phyloP scores from a whole-genome alignment of 2,329 filamentous ascomycete species.

The Aspergillus novoparasiticus region DNA sequence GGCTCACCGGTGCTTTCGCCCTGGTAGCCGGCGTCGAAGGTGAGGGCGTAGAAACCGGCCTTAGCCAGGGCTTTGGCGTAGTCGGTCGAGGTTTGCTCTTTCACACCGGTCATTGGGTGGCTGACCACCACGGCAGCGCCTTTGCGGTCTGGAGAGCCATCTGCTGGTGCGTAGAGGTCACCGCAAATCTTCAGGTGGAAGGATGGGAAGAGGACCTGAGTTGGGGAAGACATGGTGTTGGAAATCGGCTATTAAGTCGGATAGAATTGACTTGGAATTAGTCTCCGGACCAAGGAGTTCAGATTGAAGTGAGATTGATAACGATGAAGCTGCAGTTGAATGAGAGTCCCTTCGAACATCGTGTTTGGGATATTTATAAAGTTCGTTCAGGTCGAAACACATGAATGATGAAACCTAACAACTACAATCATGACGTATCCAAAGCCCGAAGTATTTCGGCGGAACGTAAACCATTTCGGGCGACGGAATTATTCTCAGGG shows the following conservation, averaged over 20 bases:
- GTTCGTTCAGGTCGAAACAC: not conserved
- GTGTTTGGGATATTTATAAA: not conserved
- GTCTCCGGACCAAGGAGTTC: not conserved
- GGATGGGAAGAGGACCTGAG: slow-evolving; percentile 2
- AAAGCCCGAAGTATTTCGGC: not conserved
- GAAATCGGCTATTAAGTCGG: not conserved
- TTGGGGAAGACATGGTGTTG: not conserved
- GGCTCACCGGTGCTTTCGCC: slow-evolving; percentile 41
- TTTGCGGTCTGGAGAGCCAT: slow-evolving; percentile 6
- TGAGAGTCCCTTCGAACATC: not conserved
- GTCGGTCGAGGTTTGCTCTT: slow-evolving; percentile 42
- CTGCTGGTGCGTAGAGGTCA: not conserved
- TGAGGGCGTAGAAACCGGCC: slow-evolving; percentile 37
- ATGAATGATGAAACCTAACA: too few relatives aligned
- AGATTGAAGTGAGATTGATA: not conserved
- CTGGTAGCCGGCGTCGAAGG: slow-evolving; percentile 44
- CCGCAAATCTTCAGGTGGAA: slow-evolving; percentile 2
- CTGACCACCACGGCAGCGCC: slow-evolving; percentile 18
- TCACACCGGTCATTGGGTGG: slow-evolving; percentile 30
- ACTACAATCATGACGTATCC: not conserved
- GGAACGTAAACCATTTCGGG: not conserved
- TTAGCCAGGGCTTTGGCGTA: slow-evolving; percentile 35
- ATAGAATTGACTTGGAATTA: not conserved
- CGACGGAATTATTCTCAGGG: not conserved
- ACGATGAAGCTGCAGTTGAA: not conserved